Base-by-base conservation (phyloP, 2,329 filamentous ascomycete genomes). In the Colletotrichum gigasporum region DNA sequence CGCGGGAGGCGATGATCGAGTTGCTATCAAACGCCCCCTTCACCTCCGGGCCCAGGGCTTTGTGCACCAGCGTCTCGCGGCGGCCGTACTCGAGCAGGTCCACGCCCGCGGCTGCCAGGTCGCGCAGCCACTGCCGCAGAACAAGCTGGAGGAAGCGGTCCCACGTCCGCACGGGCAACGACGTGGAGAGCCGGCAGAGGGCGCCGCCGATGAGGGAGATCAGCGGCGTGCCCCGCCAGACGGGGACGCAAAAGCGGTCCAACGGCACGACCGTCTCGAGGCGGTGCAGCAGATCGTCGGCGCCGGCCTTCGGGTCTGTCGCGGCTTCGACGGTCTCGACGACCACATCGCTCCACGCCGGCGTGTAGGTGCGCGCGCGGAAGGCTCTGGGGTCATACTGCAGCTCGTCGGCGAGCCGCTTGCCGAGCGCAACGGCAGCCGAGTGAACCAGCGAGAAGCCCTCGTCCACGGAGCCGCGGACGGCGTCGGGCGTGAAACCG, bases 371-470 rank as follows among this genome's bases (percentile, higher is more conserved):
- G 5, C 1, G 11, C 30, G 61, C 60, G 28, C 52, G 47, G 9
- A 20, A 28, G 26, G 14, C 24, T 1, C 14, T 42, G 24, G 53
- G 57, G 7, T 44, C 18, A 3, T 37, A 57, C 2, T 71, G 2
- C 1, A 62, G 8, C 1, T 68, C 58, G 6, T 73, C 67, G 0
- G 71, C 61, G 28, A 66, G 69, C 1, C 69, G 63, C 2, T 68
- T 69, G 0, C 71, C 34, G 6, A 73, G 9, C 0, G 63, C 64
- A 10, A 74, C 10, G 1, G 71, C 72, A 1, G 20, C 53, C 0
- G 73, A 74, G 12, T 75, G 73, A 2, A 74, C 9, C 0, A 75
- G 52, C 0, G 72, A 75, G 2, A 72, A 0, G 0, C 60, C 53
- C 1, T 68, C 62, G 1, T 24, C 28, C 0, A 18, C 73, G 5